A percentile compares a stretch with the other conserved stretches of the same genome.
Evolutionary conservation across 352 stramenopile genomes (phyloP).

Genomic region (Globisporangium abappressorium): DNA sequence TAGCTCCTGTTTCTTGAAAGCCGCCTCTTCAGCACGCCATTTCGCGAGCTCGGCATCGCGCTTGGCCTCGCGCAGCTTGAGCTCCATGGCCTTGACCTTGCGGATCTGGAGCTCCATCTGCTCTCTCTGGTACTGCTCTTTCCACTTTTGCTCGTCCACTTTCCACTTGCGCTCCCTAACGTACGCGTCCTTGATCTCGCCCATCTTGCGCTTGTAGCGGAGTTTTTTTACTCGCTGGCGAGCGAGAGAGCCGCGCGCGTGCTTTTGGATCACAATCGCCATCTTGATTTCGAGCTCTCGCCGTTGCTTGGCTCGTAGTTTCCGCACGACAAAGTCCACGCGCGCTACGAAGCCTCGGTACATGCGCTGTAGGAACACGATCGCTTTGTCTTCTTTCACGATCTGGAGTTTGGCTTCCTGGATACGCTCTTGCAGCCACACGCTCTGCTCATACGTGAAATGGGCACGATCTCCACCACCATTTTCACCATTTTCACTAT

Average conservation of each 20-base stretch:
- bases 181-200: conserved; percentile 54
- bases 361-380: conserved; percentile 50
- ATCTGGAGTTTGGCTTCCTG: conserved; percentile 31
- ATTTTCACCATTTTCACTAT: too few species aligned
- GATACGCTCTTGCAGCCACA: conserved; percentile 42
- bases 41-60: conserved; percentile 55
- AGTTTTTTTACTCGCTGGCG: conserved; percentile 27
- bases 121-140: conserved; percentile 56
- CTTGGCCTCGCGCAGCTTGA: conserved; percentile 55
- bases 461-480: not conserved
- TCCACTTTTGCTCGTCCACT: conserved; percentile 41
- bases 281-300: conserved; percentile 32
- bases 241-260: conserved; percentile 34
- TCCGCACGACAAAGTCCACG: conserved; percentile 36
- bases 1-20: conserved; percentile 42
- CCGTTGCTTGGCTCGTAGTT: conserved; percentile 32
- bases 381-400: conserved; percentile 32
- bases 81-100: conserved; percentile 38
- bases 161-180: conserved; percentile 59
- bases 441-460: conserved; percentile 39
- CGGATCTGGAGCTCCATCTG: conserved; percentile 58
- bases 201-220: conserved; percentile 29
- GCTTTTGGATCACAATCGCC: conserved; percentile 32
- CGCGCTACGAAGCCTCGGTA: conserved; percentile 50
- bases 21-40: conserved; percentile 43